Evolutionary conservation across 192 early-diverging fungal genomes (phyloP).

Genomic region (Linderina pennispora): DNA sequence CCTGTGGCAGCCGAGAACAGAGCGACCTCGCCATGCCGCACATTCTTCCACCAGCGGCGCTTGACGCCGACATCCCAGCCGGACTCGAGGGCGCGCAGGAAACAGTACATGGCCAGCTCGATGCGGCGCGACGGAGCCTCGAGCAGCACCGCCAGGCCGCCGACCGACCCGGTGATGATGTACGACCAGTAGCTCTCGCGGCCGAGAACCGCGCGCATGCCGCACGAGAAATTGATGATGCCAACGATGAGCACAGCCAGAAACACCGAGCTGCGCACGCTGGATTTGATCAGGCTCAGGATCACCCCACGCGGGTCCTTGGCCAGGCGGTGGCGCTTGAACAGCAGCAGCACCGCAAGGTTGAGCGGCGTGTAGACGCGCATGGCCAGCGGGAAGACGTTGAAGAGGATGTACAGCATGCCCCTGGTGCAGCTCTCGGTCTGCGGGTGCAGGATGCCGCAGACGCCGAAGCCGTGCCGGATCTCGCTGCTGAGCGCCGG

Average conservation of each 20-base stretch:
- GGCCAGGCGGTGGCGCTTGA: constrained; percentile 47
- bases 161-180: constrained; percentile 47
- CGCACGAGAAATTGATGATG: constrained; percentile 51
- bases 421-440: constrained; percentile 45
- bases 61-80: constrained; percentile 59
- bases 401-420: constrained; percentile 31
- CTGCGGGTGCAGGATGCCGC: constrained; percentile 58
- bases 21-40: constrained; percentile 63
- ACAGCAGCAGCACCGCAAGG: constrained; percentile 38
- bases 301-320: constrained; percentile 50
- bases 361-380: constrained; percentile 62
- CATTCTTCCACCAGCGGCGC: constrained; percentile 51
- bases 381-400: constrained; percentile 49
- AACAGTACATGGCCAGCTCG: constrained; percentile 81
- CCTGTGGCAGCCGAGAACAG: constrained; percentile 71
- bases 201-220: constrained; percentile 42
- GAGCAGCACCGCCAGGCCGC: constrained; percentile 53
- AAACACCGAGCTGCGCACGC: constrained; percentile 55
- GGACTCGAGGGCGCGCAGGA: constrained; percentile 71
- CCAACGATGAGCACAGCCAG: constrained; percentile 48
- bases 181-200: constrained; percentile 50
- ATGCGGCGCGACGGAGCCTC: constrained; percentile 58
- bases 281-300: constrained; percentile 49
- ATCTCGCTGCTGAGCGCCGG: constrained; percentile 32
- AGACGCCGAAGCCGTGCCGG: constrained; percentile 51